Evolutionary conservation across 2,329 filamentous ascomycete genomes (phyloP), one percentile per base, ranked within the genome.

Genomic region (Paraphoma chrysanthemicola): DNA sequence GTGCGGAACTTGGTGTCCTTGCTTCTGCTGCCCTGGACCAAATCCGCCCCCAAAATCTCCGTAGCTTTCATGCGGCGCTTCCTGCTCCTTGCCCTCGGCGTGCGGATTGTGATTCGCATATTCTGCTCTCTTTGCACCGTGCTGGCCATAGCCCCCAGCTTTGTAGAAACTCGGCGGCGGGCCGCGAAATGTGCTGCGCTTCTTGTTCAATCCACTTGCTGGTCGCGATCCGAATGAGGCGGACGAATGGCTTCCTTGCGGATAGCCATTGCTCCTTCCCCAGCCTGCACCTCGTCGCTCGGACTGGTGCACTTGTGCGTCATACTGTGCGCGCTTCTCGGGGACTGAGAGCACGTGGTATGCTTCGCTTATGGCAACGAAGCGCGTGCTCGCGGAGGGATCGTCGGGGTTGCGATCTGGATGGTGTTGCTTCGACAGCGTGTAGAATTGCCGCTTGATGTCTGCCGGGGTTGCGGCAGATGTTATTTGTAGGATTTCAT

Each of bases 361-460:
- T 66, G 93, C 93, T 74, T 95, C 90, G 73, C 87, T 90, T 74
- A 97, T 90, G 66, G 87, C 85, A 76, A 93, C 87, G 83, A 97
- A 99, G 73, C 89, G 90, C 55, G 86, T 80, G 4, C 88, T 83
- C 60, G 93, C 90, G 56, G 80, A 74, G 4, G 91, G 90, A 77
- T 97, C 90, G 66, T 85, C 73, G 57, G 85, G 91, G 82, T 98
- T 96, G 74, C 88, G 88, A 83, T 99, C 95, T 1, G 95, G 95
- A 78, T 99, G 95, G 83, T 97, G 90, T 51, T 85, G 81, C 79
- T 97, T 96, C 72, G 93, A 97, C 75, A 98, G 90, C 59, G 85
- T 79, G 83, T 97, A 98, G 85, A 97, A 99, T 74, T 86, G 79
- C 89, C 91, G 94, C 78, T 98, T 98, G 59, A 98, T 93, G 51